Evolutionary conservation across 306 rosid species (phyloP), one percentile per base, ranked within the genome.

Genomic region (Begonia fuchsioides): DNA sequence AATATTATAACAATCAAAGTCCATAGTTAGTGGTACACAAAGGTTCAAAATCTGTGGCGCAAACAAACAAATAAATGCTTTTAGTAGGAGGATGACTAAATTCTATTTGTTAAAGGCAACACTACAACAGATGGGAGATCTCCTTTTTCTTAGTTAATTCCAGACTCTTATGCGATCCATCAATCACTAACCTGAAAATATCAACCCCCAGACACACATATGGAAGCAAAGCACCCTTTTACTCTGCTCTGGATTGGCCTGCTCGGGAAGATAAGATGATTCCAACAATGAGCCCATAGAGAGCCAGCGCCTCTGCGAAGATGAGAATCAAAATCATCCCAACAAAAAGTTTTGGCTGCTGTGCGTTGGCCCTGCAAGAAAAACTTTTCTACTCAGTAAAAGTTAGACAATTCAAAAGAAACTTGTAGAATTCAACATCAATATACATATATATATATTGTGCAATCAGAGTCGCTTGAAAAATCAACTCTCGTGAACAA

Each of bases 241-340:
- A 83, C 1, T 83, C 94, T 19, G 87, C 94, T 76, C 87, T 83
- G 60, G 94, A 83, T 67, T 83, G 94, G 49, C 94, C 87, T 50
- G 94, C 83, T 63, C 94, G 79, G 19, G 94, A 83, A 55, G 94
- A 83, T 74, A 83, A 69, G 60, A 83, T 83, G 51, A 83, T 83
- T 54, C 94, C 94, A 16, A 79, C 94, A 57, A 83, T 83, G 49
- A 83, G 94, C 15, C 94, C 94, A 8, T 83, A 83, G 10, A 83
- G 70, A 52, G 94, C 94, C 54, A 83, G 79, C 35, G 94, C 94
- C 67, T 83, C 94, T 16, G 94, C 94, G 26, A 83, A 83, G 54
- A 83, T 83, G 61, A 83, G 87, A 61, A 83, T 83, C 38, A 83
- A 87, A 67, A 83, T 83, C 94, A 83, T 83, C 54, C 87, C 94